Evolutionary conservation across 1,139 yeast species (phyloP), one percentile per base, ranked within the genome.

Genomic region (Magnusiomyces starmeri): DNA sequence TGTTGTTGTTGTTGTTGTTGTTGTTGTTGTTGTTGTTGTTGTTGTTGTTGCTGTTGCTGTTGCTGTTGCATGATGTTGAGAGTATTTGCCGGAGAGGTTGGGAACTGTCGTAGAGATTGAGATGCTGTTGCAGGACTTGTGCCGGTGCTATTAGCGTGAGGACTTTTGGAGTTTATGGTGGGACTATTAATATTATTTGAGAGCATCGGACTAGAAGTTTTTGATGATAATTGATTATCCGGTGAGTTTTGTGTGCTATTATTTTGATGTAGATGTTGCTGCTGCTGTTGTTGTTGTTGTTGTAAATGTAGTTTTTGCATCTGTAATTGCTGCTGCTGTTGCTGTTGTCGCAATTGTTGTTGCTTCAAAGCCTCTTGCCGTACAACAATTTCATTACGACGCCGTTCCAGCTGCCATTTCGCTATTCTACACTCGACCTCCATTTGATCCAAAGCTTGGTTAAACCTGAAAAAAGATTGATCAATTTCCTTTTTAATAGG

Each of bases 31-130:
- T 7, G 22, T 20, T 39, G 22, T 18, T 6, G 22, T n/a, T 24
- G 16, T 43, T 35, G 22, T 32, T 40, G 46, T 26, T 41, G 35
- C 45, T 22, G 22, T 22, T 25, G 43, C 43, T 27, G 32, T 18
- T 39, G n/a, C n/a, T n/a, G n/a, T n/a, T n/a, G n/a, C n/a, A n/a
- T n/a, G 39, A n/a, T n/a, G n/a, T n/a, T n/a, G n/a, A n/a, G n/a
- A n/a, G n/a, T n/a, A n/a, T n/a, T n/a, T n/a, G n/a, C n/a, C n/a
- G n/a, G n/a, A n/a, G n/a, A n/a, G n/a, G n/a, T n/a, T n/a, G n/a
- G n/a, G n/a, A n/a, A n/a, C n/a, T n/a, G n/a, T n/a, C n/a, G 4
- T n/a, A 34, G 20, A 8, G 39, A 9, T 34, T 16, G 8, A n/a
- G 39, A 6, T 34, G 39, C 34, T 29, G 14, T 14, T 29, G 34